Evolutionary conservation across 306 rosid genomes (phyloP), one percentile per base, ranked within the genome.

Genomic region (Senna tora): DNA sequence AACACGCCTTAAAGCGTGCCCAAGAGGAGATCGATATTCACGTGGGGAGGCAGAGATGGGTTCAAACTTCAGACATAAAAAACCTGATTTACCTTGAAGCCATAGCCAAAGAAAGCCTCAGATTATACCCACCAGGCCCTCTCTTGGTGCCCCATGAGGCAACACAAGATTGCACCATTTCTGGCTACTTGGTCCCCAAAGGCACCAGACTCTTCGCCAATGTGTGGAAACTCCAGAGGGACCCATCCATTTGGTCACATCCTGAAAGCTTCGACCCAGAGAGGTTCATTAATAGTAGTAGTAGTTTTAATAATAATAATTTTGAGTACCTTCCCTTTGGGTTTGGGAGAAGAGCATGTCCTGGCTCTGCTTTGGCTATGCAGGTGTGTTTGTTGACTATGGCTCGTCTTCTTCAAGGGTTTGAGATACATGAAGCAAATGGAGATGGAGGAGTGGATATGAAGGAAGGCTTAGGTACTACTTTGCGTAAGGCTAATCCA

Each of bases 321-420:
- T 86, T 82, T 77, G 80, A 80, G 74, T 80, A 80, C 17, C 79
- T 81, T 2, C 89, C 95, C 11, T 89, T 86, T 61, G 91, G 91
- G 12, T 76, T 47, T 20, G 85, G 91, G 0, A 80, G 91, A 72
- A 67, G 91, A 39, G 63, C 87, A 55, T 89, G 91, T 17, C 91
- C 89, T 6, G 95, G 95, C 7, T 59, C 65, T 0, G 43, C 43
- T 0, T 79, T 89, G 30, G 89, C 85, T 2, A 45, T 59, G 62
- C 91, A 84, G 25, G 76, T 84, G 22, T 63, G 19, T 5, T 77
- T 82, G 30, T 39, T 84, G 52, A 69, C 86, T 5, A 50, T 84
- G 14, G 89, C 88, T 32, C 70, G 88, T 14, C 42, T 86, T 59
- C 78, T 89, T 60, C 95, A 89, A 30, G 82, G 82, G 3, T 89